Evolutionary conservation across 2,329 filamentous ascomycete species (phyloP).

Genomic region (Orbilia javanica): DNA sequence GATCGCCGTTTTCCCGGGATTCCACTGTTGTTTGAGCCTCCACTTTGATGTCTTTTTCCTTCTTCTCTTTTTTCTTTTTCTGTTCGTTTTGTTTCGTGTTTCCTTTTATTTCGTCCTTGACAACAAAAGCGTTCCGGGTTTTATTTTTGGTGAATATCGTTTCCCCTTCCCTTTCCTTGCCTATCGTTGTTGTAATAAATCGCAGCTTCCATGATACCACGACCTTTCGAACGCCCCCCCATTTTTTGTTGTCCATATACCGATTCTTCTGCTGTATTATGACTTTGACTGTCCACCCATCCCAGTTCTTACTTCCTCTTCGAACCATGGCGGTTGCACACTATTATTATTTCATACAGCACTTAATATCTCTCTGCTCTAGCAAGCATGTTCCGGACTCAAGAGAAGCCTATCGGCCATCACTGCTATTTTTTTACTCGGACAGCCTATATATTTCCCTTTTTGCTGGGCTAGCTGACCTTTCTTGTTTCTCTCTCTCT

Average conservation of each 20-base stretch:
- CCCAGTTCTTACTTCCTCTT: neutral
- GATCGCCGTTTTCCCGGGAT: neutral
- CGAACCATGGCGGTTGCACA: conserved; percentile 1
- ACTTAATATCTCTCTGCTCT: conserved; percentile 22
- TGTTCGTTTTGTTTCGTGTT: neutral
- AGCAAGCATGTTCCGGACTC: conserved; percentile 24
- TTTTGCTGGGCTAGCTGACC: neutral
- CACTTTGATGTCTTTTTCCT: neutral
- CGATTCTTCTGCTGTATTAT: conserved; percentile 41
- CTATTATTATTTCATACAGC: conserved; percentile 21
- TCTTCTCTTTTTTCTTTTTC: neutral
- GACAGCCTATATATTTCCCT: neutral
- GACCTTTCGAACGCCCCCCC: conserved; percentile 32
- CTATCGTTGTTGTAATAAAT: conserved; percentile 47
- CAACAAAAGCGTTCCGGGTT: conserved; percentile 25
- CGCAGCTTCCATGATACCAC: conserved; percentile 44
- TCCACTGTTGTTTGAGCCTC: neutral
- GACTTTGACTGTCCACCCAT: conserved; percentile 1
- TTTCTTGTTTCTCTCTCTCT: too few species aligned
- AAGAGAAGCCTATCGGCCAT: conserved; percentile 16
- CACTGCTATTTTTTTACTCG: neutral
- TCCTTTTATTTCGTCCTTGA: neutral
- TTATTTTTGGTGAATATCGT: conserved; percentile 21
- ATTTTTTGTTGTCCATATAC: conserved; percentile 43
- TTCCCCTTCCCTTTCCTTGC: neutral